phyloP scores from a whole-genome alignment of 306 rosid genomes.

The Datisca glomerata region DNA sequence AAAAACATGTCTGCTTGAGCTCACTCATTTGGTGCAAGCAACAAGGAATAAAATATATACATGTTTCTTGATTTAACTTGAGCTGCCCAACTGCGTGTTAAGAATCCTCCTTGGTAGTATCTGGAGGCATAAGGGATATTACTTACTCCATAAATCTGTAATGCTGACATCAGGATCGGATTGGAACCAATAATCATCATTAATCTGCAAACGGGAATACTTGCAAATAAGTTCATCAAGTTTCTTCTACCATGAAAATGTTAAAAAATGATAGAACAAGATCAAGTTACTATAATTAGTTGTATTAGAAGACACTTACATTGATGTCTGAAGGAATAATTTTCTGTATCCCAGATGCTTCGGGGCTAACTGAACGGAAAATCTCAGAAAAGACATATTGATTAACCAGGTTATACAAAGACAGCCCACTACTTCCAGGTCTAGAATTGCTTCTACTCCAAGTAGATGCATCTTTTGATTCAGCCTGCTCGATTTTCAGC shows the following conservation, averaged over 20 bases:
- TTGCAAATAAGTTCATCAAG: constrained; percentile 8
- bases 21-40: no score
- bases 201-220: constrained; percentile 29
- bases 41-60: no score
- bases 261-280: neutral
- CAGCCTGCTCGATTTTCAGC: no score
- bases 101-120: no score
- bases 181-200: constrained; percentile 73
- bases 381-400: constrained; percentile 14
- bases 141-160: constrained; percentile 60
- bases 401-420: constrained; percentile 13
- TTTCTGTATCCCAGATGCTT: constrained; percentile 47
- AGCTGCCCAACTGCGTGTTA: no score
- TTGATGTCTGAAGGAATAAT: constrained; percentile 35
- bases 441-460: no score
- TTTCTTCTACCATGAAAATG: constrained; percentile 2
- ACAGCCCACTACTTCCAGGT: constrained; percentile 7
- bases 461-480: no score
- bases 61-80: no score
- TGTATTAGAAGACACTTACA: constrained; percentile 23
- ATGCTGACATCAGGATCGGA: constrained; percentile 48
- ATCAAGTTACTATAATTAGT: neutral
- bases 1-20: no score
- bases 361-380: constrained; percentile 20
- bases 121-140: constrained; percentile 16